Base-by-base conservation (phyloP, 1,139 yeast genomes). In the Yamadazyma triangularis region DNA sequence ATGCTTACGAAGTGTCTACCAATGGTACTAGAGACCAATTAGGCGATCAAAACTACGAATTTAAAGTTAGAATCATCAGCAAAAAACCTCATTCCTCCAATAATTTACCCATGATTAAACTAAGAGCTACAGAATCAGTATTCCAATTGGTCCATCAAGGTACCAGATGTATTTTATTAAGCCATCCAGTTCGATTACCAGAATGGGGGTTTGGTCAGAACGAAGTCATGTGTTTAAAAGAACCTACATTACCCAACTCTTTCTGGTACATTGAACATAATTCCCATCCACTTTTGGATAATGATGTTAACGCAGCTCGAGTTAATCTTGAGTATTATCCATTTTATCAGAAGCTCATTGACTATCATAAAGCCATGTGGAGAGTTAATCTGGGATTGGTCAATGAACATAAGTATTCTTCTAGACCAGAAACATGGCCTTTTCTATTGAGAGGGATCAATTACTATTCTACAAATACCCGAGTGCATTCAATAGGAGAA, bases 181-280 rank as follows among this genome's bases (percentile, higher is more conserved):
- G 83, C 5, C 93, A 85, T 47, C 70, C 69, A 22, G 66, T 66
- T 6, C 69, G 62, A 41, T 59, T 86, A 25, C 93, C 93, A 4
- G 65, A 64, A 2, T 81, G 88, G 87, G 93, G 79, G 0, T 65
- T 64, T 40, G 63, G 65, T 21, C 93, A 83, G 46, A 79, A 78
- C 51, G 95, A 87, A 57, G 86, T 85, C 2, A 57, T 82, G 14
- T 87, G 95, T 54, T 70, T 83, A 22, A 73, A 73, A 25, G 73
- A 71, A 22, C 87, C 94, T 9, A 73, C 73, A 3, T 54, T 64
- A 22, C 69, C 73, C 9, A 72, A 77, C 43, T 65, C 89, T 0
- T 53, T 73, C 27, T 85, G 93, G 79, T 72, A 64, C 41, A 62
- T 85, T 29, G 94, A 84, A 42, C 56, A 57, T 36, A 78, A 78